Base-by-base conservation (phyloP, 1,284 basidiomycete species). In the Fomitopsis schrenkii region DNA sequence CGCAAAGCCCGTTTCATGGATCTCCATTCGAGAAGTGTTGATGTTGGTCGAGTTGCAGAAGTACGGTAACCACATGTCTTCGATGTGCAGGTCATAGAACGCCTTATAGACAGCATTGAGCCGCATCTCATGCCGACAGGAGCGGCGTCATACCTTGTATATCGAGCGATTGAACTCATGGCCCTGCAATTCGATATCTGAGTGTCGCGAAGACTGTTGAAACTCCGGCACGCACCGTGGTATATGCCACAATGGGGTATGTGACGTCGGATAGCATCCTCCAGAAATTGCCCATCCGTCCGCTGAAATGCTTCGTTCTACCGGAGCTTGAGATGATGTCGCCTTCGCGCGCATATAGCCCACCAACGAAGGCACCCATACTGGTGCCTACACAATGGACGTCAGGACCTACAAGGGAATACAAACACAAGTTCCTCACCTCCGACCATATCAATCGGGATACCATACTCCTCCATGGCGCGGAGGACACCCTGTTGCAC, bases 31-130 rank as follows among this genome's bases (percentile, higher is more conserved):
- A 10, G 95, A 97, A 62, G 93, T 95, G 57, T 92, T 96, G 72
- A 99, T 98, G 71, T 98, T 98, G n/a, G 97, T 98, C 7, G 96
- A 95, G 71, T 98, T 98, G 77, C 95, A 97, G 77, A 96, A 99
- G 79, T 91, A 99, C 2, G 97, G 97, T 4, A 99, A 82, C 97
- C 97, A 99, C 91, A 97, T 97, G 76, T 97, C 95, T 77, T 98
- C 96, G 59, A 99, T 98, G 74, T 97, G 94, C 48, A 95, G 87
- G 71, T 95, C 93, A 70, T 95, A 96, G 72, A 98, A 97, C 2
- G 88, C 84, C 86, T 88, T 62, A 10, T 36, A 52, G 57, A 59
- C 58, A 62, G 35, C 62, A 59, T 38, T 61, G 48, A 57, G 30
- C 22, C 36, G 5, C 17, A 38, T 38, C 6, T 33, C 10, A 50